A percentile compares a stretch with the other conserved stretches of the same genome.
Conservation (phyloP, 768 basidiomycete genomes). For the Suillus paluster region DNA sequence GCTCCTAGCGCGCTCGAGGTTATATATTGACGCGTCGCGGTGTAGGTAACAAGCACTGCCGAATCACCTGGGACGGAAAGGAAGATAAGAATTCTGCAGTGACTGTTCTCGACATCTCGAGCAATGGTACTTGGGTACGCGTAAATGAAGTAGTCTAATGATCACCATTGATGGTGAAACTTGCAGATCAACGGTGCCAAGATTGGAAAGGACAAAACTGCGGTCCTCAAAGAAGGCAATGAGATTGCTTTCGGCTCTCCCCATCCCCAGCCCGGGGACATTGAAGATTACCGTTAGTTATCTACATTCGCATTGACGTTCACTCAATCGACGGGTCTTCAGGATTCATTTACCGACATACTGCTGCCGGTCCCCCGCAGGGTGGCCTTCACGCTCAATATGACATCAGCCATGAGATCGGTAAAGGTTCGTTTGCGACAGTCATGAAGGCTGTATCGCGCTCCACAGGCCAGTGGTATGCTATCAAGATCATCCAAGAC, state of each 20-base stretch:
- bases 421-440: conserved; percentile 90
- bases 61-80: conserved; percentile 40
- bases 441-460: conserved; percentile 84
- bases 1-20: conserved; percentile 16
- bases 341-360: conserved; percentile 79
- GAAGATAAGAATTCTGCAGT: conserved; percentile 37
- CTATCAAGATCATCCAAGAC: conserved; percentile 85
- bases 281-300: conserved; percentile 77
- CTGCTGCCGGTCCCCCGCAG: conserved; percentile 51
- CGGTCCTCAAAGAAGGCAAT: conserved; percentile 64
- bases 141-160: not conserved
- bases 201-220: conserved; percentile 44
- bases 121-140: conserved; percentile 50
- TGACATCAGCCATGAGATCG: conserved; percentile 72
- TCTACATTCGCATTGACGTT: not conserved
- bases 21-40: conserved; percentile 29
- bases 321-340: not conserved
- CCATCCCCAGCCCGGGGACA: conserved; percentile 46
- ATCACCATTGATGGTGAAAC: not conserved
- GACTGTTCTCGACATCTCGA: conserved; percentile 39
- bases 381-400: conserved; percentile 67
- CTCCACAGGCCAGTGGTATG: conserved; percentile 72
- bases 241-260: conserved; percentile 84
- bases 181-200: conserved; percentile 43
- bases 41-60: conserved; percentile 45